Evolutionary conservation across 306 rosid species (phyloP).

Genomic region (Calophaca sinica): DNA sequence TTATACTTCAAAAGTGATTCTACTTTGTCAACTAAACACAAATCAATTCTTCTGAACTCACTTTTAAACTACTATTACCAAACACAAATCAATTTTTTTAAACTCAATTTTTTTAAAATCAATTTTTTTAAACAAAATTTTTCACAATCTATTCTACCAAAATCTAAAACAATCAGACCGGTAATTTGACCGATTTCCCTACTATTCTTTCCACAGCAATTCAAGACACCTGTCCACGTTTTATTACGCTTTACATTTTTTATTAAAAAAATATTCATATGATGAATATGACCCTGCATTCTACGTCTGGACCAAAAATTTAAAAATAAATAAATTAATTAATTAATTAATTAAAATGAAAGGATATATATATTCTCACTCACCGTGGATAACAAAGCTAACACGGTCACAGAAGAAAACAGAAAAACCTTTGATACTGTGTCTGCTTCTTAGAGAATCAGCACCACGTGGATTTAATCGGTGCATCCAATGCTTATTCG

Average conservation of each 20-base stretch:
- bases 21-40: too few relatives aligned
- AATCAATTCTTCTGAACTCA: too few relatives aligned
- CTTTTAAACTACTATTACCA: too few relatives aligned
- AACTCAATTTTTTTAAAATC: too few relatives aligned
- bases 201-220: not conserved
- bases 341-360: not conserved
- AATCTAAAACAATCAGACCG: too few relatives aligned
- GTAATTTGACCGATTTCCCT: not conserved
- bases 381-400: constrained; percentile 1
- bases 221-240: constrained; percentile 57
- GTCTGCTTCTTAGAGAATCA: too few relatives aligned
- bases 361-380: not conserved
- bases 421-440: too few relatives aligned
- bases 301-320: constrained; percentile 1
- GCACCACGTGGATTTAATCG: constrained; percentile 43
- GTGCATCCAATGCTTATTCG: constrained; percentile 34
- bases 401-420: not conserved
- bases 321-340: not conserved
- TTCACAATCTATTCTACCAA: too few relatives aligned
- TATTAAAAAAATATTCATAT: not conserved
- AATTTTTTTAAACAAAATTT: too few relatives aligned
- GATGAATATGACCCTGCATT: constrained; percentile 21
- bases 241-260: constrained; percentile 25
- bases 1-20: too few relatives aligned
- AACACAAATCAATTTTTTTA: too few relatives aligned